A percentile compares a stretch with the other conserved stretches of the same genome.
These are phyloP conservation scores for Epichloe sibirici DNA, from an alignment of 2,329 filamentous ascomycete species.

Conservation along the genomic window DNA sequence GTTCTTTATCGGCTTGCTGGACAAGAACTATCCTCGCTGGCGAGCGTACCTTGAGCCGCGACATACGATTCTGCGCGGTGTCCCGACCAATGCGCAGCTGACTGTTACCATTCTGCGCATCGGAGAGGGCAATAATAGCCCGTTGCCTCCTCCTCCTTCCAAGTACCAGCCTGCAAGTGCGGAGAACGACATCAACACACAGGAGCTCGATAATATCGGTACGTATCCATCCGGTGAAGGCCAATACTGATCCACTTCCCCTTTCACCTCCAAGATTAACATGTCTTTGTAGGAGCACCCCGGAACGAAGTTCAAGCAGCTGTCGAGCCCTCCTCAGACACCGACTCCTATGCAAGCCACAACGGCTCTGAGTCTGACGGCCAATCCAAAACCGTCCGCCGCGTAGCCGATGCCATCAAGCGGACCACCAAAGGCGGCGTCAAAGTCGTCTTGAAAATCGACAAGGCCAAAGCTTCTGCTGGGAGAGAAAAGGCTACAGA, in stretches of 20 bases:
- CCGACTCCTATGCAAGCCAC: neutral
- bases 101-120: constrained; percentile 70
- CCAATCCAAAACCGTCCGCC: constrained; percentile 25
- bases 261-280: no score
- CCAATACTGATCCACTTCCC: no score
- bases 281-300: no score
- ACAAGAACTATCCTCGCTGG: no score
- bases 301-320: no score
- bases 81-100: constrained; percentile 78
- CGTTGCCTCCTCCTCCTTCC: constrained; percentile 49
- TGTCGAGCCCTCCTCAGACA: neutral
- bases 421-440: constrained; percentile 58
- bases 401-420: constrained; percentile 53
- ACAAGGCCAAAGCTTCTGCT: constrained; percentile 56
- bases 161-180: constrained; percentile 23
- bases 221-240: constrained; percentile 3
- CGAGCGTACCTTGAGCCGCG: constrained; percentile 60
- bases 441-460: constrained; percentile 58
- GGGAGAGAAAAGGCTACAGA: constrained; percentile 50
- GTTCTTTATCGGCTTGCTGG: no score
- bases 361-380: neutral
- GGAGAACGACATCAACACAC: constrained; percentile 28
- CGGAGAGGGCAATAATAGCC: constrained; percentile 69
- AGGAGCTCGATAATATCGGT: constrained; percentile 24
- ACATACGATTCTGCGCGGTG: constrained; percentile 66